A percentile compares a stretch with the other conserved stretches of the same genome.
These are phyloP conservation scores for Phaeosphaeriaceae sp. DNA, from an alignment of 2,329 filamentous ascomycete species.

Conservation along the genomic window DNA sequence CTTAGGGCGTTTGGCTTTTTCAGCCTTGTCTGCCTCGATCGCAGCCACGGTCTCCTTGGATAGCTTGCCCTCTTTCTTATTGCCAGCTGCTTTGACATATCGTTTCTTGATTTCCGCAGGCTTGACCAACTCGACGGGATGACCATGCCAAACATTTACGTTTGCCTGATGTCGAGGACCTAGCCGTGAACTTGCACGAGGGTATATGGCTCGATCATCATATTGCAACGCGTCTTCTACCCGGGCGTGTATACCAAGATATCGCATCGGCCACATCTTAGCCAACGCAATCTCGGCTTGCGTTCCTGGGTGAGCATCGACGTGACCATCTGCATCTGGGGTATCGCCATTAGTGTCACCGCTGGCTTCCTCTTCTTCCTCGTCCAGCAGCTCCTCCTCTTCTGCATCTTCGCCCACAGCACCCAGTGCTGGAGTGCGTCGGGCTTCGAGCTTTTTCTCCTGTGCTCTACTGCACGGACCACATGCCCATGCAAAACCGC, in stretches of 20 bases:
- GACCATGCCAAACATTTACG: conserved; percentile 83
- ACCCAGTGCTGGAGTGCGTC: conserved; percentile 78
- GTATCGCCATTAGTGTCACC: conserved; percentile 68
- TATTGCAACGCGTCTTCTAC: conserved; percentile 96
- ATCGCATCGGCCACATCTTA: conserved; percentile 94
- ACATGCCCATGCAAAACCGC: conserved; percentile 98
- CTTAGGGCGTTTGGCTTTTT: conserved; percentile 82
- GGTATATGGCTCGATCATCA: conserved; percentile 92
- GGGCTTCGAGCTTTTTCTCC: conserved; percentile 88
- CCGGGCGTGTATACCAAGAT: conserved; percentile 93
- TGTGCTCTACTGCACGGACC: conserved; percentile 95
- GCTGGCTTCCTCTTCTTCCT: conserved; percentile 73
- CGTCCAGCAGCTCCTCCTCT: conserved; percentile 69
- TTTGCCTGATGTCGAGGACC: conserved; percentile 91
- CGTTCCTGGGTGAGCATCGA: conserved; percentile 70
- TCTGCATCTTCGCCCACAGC: conserved; percentile 61
- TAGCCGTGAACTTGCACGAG: conserved; percentile 88
- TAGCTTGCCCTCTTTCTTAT: conserved; percentile 78
- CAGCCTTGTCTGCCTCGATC: conserved; percentile 80
- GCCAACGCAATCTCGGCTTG: conserved; percentile 90
- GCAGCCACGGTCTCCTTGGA: conserved; percentile 81
- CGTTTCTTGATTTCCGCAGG: conserved; percentile 84
- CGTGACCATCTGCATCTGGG: conserved; percentile 57
- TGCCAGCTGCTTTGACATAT: conserved; percentile 65
- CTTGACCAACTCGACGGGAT: conserved; percentile 88